Evolutionary conservation across 192 early-diverging fungal genomes (phyloP), one percentile per base, ranked within the genome.

Genomic region (Globomyces pollinis-pini): DNA sequence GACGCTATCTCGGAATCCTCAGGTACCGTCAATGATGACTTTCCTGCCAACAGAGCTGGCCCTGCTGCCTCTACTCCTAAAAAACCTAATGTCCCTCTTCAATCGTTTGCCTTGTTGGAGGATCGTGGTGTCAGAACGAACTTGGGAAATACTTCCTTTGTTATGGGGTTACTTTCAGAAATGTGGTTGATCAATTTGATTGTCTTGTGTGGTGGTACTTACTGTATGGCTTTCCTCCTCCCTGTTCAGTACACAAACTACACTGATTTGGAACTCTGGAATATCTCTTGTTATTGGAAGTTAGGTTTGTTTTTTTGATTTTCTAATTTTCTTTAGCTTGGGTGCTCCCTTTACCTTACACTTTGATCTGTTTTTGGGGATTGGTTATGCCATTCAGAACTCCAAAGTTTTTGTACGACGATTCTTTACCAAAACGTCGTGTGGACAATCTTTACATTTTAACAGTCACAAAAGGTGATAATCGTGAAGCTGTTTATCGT

Each of bases 381-480:
- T 66, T 81, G 38, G 59, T 65, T 12, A 59, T 81, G 11, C 79
- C 79, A 18, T 81, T 74, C 70, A 68, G 76, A 38, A 76, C 76
- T 1, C 70, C 75, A 11, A 80, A 80, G 57, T 80, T 76, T 52
- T 49, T 80, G 50, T 80, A 76, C 67, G 61, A 69, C 61, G 74
- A 69, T 18, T 61, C 60, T 39, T 43, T 74, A 53, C 69, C 65
- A 20, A 80, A 76, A 55, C 70, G 78, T 24, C 62, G 72, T 1
- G 38, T 74, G n/a, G 78, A 80, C 59, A 80, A 80, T 63, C 50
- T 80, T n/a, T 80, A 80, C 68, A 76, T 80, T 50, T 57, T 76
- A 15, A 77, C 71, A 12, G 78, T 80, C 57, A 80, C 78, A 15
- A 71, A 73, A 60, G 78, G 78, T 29, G 70, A 77, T 53, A 80